Evolutionary conservation across 805 yeast species (phyloP).

Genomic region (Danielia oregonensis): DNA sequence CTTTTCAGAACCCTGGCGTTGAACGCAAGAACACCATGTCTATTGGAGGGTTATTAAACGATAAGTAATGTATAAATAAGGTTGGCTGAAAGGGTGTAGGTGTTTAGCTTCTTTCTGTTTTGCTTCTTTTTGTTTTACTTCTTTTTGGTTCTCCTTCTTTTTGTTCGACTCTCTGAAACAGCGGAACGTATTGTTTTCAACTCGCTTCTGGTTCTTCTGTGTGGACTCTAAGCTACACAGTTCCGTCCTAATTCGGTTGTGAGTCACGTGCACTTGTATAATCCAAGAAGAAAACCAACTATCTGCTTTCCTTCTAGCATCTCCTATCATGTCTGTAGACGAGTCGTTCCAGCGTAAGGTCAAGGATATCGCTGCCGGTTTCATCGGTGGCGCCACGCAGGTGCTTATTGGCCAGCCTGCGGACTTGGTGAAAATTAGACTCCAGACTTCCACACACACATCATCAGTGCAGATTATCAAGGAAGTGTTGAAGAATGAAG

Average conservation of each 20-base stretch:
- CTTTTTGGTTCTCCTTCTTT: too few relatives aligned
- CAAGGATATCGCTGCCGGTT: constrained; percentile 43
- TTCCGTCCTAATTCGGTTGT: neutral
- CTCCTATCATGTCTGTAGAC: constrained; percentile 24
- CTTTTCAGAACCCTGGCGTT: constrained; percentile 8
- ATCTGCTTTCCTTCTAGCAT: too few relatives aligned
- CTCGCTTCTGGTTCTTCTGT: too few relatives aligned
- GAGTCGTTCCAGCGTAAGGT: constrained; percentile 32
- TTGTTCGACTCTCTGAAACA: too few relatives aligned
- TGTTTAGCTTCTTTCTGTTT: neutral
- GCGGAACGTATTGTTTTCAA: too few relatives aligned
- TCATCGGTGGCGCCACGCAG: constrained; percentile 45
- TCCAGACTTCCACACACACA: constrained; percentile 34
- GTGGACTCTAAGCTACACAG: too few relatives aligned
- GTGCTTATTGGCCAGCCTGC: constrained; percentile 47
- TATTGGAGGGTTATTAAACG: constrained; percentile 39
- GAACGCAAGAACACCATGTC: constrained; percentile 26
- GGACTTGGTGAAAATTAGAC: constrained; percentile 40
- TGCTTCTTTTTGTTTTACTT: too few relatives aligned
- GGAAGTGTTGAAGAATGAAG: constrained; percentile 39
- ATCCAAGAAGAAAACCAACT: too few relatives aligned
- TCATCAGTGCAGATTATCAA: constrained; percentile 31
- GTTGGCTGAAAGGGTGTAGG: neutral
- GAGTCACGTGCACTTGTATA: constrained; percentile 19
- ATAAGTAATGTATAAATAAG: constrained; percentile 6